Conservation (phyloP, 73 alveolate species). For the Halteria grandinella region DNA sequence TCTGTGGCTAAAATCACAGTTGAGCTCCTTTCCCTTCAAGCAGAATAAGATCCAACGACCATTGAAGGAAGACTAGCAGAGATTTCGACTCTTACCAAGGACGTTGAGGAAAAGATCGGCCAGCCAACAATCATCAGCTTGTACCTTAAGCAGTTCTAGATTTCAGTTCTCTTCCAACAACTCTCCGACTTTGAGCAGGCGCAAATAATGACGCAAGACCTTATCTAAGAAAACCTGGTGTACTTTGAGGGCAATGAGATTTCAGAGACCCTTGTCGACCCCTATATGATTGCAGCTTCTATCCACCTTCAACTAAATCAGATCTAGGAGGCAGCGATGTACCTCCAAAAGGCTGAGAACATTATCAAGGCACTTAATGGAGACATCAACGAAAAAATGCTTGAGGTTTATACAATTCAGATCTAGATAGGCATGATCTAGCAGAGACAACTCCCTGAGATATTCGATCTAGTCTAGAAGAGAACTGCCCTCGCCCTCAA, state of each 20-base stretch:
- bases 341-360: slow-evolving; percentile 11
- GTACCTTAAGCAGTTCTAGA: not conserved
- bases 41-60: slow-evolving; percentile 10
- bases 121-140: not conserved
- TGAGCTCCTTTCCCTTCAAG: not conserved
- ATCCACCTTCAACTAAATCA: not conserved
- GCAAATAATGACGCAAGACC: not conserved
- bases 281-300: not conserved
- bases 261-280: slow-evolving; percentile 9
- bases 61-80: not conserved
- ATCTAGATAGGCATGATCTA: slow-evolving; percentile 11
- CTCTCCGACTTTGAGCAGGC: not conserved
- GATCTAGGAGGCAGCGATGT: not conserved
- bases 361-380: slow-evolving; percentile 24
- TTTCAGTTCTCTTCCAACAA: not conserved
- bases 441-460: not conserved
- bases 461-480: not conserved
- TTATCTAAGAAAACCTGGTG: not conserved
- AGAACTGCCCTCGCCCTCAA: slow-evolving; percentile 12
- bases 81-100: not conserved
- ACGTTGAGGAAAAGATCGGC: slow-evolving; percentile 5
- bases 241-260: slow-evolving; percentile 24
- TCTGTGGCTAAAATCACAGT: not conserved
- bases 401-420: slow-evolving; percentile 18
- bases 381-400: slow-evolving; percentile 12